Base-by-base conservation (phyloP, 2,329 filamentous ascomycete genomes). In the Colletotrichum salicis region DNA sequence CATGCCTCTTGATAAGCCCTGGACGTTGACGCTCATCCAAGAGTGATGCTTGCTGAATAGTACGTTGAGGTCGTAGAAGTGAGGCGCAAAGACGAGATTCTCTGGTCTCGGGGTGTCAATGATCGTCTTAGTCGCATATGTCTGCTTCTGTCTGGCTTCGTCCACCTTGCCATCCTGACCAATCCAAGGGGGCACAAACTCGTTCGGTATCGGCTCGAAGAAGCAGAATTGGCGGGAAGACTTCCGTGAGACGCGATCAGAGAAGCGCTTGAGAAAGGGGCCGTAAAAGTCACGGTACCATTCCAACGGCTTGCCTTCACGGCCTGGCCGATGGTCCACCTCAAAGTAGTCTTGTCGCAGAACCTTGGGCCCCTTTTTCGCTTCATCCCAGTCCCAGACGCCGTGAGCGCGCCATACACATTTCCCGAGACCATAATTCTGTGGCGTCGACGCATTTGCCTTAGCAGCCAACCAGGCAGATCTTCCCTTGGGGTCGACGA, bases 211-310 rank as follows among this genome's bases (percentile, higher is more conserved):
- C 4, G 82, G 82, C 54, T 84, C 82, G 7, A 84, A 75, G 57
- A 84, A 83, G 24, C 80, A 80, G 72, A 83, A 77, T 37, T 78
- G 76, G 0, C 74, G 73, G 8, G 76, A 31, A 4, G 74, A 74
- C 12, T 78, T 79, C 11, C 80, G 78, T 7, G 77, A 76, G 56
- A 83, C 77, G 1, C 81, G 79, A 8, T 79, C 76, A 0, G 79
- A 77, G 63, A 84, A 84, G 19, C 77, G 78, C 3, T 79, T 74
- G 6, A 84, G 73, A 45, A 84, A 84, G 0, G 83, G 82, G 5
- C 79, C 82, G 67, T 84, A 84, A 66, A 79, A 84, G 73, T 84
- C 83, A 33, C 78, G 78, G 73, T 84, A 84, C 79, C 83, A 84
- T 66, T 84, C 82, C 15, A 84, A 78, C 8, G 73, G 75, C 10